phyloP scores from a whole-genome alignment of 495 filamentous ascomycete genomes.

The Filosporella fistucella region DNA sequence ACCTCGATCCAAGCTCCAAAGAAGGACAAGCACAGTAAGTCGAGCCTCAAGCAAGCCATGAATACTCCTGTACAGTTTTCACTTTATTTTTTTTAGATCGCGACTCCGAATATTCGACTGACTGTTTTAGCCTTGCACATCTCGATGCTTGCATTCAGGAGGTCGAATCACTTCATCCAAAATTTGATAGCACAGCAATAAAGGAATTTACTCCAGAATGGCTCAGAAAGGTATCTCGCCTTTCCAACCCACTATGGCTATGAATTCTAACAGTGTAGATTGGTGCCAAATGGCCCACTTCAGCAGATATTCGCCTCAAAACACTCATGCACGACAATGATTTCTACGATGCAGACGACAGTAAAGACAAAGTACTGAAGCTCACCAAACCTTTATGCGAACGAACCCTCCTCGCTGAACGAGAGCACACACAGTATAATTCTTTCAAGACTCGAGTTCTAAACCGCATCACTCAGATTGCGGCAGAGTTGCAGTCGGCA shows the following conservation, averaged over 20 bases:
- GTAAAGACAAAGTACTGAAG: not conserved
- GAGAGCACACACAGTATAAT: not conserved
- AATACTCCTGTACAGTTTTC: not conserved
- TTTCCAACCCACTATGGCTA: not conserved
- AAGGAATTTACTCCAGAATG: constrained; percentile 2
- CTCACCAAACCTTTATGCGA: not conserved
- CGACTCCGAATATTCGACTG: not conserved
- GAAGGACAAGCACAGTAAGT: not conserved
- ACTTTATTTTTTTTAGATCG: too few relatives aligned
- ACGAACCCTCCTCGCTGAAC: not conserved
- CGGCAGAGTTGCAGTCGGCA: not conserved
- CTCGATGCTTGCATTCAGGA: not conserved
- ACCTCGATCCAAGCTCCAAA: not conserved
- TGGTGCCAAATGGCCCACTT: not conserved
- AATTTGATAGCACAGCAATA: not conserved
- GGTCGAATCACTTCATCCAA: not conserved
- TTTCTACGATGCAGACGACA: not conserved
- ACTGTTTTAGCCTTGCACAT: too few relatives aligned
- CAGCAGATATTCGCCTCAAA: constrained; percentile 4
- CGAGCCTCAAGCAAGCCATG: not conserved
- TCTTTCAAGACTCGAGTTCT: not conserved
- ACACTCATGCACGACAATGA: constrained; percentile 2
- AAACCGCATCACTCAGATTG: not conserved
- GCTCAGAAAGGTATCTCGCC: not conserved
- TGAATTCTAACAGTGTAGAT: not conserved